Conservation (phyloP, 768 basidiomycete genomes). For the Podaxis rugospora region DNA sequence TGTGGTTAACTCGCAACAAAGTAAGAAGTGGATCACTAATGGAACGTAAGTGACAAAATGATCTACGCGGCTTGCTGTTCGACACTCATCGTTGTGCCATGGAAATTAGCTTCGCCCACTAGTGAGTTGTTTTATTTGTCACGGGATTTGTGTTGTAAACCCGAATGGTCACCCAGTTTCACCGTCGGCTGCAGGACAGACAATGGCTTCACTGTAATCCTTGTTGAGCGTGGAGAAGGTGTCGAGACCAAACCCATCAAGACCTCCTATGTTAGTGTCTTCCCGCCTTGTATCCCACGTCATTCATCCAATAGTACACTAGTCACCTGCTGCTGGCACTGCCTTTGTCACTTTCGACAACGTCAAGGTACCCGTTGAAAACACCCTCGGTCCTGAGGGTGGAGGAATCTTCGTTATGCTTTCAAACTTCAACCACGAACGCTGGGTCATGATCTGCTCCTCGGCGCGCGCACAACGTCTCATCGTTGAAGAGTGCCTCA, state of each 20-base stretch:
- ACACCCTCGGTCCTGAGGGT: slow-evolving; percentile 78
- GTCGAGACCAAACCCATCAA: slow-evolving; percentile 85
- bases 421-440: slow-evolving; percentile 93
- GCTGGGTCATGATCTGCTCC: slow-evolving; percentile 85
- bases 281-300: neutral
- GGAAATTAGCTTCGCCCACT: slow-evolving; percentile 32
- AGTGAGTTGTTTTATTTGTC: slow-evolving; percentile 26
- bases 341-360: slow-evolving; percentile 74
- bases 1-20: slow-evolving; percentile 9
- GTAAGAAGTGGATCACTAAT: slow-evolving; percentile 87
- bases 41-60: slow-evolving; percentile 40
- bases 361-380: slow-evolving; percentile 79
- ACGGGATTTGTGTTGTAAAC: neutral
- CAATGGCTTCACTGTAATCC: slow-evolving; percentile 78
- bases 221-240: slow-evolving; percentile 78
- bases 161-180: slow-evolving; percentile 35
- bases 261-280: slow-evolving; percentile 46
- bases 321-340: slow-evolving; percentile 79
- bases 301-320: neutral
- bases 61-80: neutral
- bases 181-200: slow-evolving; percentile 63
- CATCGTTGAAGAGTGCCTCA: slow-evolving; percentile 7
- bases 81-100: neutral
- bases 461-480: slow-evolving; percentile 64
- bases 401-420: slow-evolving; percentile 55